Evolutionary conservation across 192 early-diverging fungal species (phyloP).

Genomic region (Coemansia erecta): DNA sequence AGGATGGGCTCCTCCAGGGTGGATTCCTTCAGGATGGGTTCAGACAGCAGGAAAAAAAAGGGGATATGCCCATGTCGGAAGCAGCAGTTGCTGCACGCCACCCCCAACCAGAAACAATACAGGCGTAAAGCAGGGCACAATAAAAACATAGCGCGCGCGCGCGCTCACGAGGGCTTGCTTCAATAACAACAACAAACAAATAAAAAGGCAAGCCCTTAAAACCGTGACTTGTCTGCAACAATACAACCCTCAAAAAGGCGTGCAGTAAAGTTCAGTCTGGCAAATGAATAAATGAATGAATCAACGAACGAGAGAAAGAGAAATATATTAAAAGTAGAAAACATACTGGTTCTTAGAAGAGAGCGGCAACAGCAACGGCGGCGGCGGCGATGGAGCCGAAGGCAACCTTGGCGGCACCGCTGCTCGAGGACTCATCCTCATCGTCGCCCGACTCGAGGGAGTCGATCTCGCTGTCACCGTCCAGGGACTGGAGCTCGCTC

Average conservation of each 20-base stretch:
- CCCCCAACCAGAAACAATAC: no score
- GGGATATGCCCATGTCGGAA: no score
- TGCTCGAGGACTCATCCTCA: slow-evolving; percentile 11
- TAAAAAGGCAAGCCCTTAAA: background rate
- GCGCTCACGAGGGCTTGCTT: no score
- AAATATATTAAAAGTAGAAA: slow-evolving; percentile 9
- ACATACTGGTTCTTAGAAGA: slow-evolving; percentile 32
- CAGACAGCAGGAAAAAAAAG: no score
- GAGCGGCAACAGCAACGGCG: slow-evolving; percentile 33
- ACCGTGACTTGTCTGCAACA: no score
- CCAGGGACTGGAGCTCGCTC: slow-evolving; percentile 9
- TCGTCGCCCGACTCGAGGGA: slow-evolving; percentile 4
- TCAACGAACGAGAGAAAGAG: slow-evolving; percentile 6
- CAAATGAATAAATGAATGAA: no score
- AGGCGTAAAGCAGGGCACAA: no score
- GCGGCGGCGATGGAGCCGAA: slow-evolving; percentile 30
- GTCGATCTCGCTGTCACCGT: slow-evolving; percentile 3
- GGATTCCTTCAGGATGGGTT: no score
- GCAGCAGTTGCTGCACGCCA: no score
- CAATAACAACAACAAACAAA: background rate
- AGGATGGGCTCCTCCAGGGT: no score
- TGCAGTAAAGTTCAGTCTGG: background rate
- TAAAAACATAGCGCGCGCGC: no score
- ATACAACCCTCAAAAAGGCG: no score
- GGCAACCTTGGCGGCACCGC: slow-evolving; percentile 35